These are phyloP conservation scores for Magnolia kwangsiensis DNA, from an alignment of 164 flowering plant genomes.

Conservation along the genomic window DNA sequence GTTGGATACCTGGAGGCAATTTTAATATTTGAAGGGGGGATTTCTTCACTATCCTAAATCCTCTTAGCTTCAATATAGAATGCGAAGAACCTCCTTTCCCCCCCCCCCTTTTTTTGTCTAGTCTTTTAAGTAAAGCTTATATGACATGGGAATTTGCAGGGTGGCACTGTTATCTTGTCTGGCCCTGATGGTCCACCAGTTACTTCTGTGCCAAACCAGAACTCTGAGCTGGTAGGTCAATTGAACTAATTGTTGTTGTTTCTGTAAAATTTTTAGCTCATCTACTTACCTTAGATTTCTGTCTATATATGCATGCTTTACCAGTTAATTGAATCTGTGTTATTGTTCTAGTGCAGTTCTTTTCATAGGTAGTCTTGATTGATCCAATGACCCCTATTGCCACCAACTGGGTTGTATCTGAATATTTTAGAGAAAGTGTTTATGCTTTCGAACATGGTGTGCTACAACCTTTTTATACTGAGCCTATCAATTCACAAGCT, in stretches of 20 bases:
- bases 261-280: neutral
- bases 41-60: neutral
- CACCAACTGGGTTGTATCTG: too few species aligned
- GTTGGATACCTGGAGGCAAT: neutral
- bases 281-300: neutral
- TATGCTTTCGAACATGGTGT: too few species aligned
- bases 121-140: neutral
- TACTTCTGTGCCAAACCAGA: conserved; percentile 77
- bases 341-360: too few species aligned
- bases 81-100: neutral
- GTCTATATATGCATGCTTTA: neutral
- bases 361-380: too few species aligned
- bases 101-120: neutral
- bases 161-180: conserved; percentile 84
- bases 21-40: neutral
- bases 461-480: too few species aligned
- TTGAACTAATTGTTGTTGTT: neutral
- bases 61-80: neutral
- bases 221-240: conserved; percentile 78
- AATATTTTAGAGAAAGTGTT: too few species aligned
- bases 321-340: too few species aligned
- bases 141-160: conserved; percentile 51
- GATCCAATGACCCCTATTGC: too few species aligned
- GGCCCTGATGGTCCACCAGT: conserved; percentile 97
- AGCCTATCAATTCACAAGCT: too few species aligned